Evolutionary conservation across 1,139 yeast genomes (phyloP).

Genomic region (Zygosaccharomyces sapae): DNA sequence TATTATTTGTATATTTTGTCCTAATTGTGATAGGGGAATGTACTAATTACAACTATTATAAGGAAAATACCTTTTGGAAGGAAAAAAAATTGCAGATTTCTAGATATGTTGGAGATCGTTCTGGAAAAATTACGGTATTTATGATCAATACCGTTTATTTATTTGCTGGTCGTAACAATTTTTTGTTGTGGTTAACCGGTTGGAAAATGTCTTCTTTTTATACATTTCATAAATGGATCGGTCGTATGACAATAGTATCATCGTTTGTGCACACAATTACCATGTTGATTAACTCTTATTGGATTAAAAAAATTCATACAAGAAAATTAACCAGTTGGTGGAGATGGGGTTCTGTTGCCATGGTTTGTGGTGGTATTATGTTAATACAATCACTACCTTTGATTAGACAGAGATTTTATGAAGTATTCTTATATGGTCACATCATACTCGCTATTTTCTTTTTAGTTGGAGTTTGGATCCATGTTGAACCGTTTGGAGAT

Average conservation of each 20-base stretch:
- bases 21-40: slow-evolving; percentile 45
- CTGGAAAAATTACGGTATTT: slow-evolving; percentile 47
- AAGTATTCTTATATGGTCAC: slow-evolving; percentile 56
- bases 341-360: slow-evolving; percentile 54
- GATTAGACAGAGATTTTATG: slow-evolving; percentile 57
- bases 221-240: slow-evolving; percentile 62
- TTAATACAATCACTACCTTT: slow-evolving; percentile 43
- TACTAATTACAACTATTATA: slow-evolving; percentile 42
- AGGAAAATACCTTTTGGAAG: slow-evolving; percentile 41
- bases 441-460: slow-evolving; percentile 52
- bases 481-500: slow-evolving; percentile 43
- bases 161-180: slow-evolving; percentile 64
- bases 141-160: slow-evolving; percentile 48
- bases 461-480: slow-evolving; percentile 56
- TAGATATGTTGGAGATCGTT: slow-evolving; percentile 55
- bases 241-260: slow-evolving; percentile 39
- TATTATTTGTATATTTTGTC: slow-evolving; percentile 45
- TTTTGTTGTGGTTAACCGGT: slow-evolving; percentile 59
- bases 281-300: slow-evolving; percentile 24
- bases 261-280: slow-evolving; percentile 31
- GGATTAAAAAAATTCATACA: slow-evolving; percentile 39
- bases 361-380: slow-evolving; percentile 42
- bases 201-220: slow-evolving; percentile 62
- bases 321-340: slow-evolving; percentile 40
- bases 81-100: slow-evolving; percentile 44